phyloP scores from a whole-genome alignment of 371 early-diverging fungal genomes.

The Syncephalastrum sp. region DNA sequence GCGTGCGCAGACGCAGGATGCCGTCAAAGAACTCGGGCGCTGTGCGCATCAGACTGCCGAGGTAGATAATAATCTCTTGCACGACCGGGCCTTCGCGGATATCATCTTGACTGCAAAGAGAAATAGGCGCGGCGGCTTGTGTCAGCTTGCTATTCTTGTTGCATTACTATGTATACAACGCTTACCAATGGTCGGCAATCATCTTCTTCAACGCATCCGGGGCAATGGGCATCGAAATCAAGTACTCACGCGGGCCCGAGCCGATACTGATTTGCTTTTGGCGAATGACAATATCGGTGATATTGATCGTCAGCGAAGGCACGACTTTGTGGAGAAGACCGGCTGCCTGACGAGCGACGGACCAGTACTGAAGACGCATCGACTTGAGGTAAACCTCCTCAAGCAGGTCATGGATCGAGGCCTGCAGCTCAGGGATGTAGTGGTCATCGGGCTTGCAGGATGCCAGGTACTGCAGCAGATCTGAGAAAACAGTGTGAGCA shows the following conservation, averaged over 20 bases:
- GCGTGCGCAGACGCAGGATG: slow-evolving; percentile 79
- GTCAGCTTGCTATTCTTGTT: too few relatives aligned
- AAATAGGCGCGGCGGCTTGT: neutral
- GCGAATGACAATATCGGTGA: slow-evolving; percentile 81
- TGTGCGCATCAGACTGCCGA: slow-evolving; percentile 75
- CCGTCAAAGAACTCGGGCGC: slow-evolving; percentile 77
- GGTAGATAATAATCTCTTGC: slow-evolving; percentile 80
- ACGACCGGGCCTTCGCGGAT: slow-evolving; percentile 84
- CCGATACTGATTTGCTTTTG: slow-evolving; percentile 83
- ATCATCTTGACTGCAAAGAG: slow-evolving; percentile 59
- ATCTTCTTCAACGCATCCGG: slow-evolving; percentile 69
- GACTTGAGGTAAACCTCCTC: slow-evolving; percentile 86
- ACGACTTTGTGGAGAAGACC: slow-evolving; percentile 77
- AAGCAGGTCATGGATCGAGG: slow-evolving; percentile 63
- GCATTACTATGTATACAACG: too few relatives aligned
- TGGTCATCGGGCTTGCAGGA: slow-evolving; percentile 67
- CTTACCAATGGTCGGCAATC: slow-evolving; percentile 59
- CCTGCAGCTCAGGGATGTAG: slow-evolving; percentile 48
- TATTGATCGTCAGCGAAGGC: slow-evolving; percentile 74
- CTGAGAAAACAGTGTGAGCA: slow-evolving; percentile 18
- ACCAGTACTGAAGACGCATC: slow-evolving; percentile 73
- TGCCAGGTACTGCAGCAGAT: slow-evolving; percentile 79
- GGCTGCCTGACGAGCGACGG: slow-evolving; percentile 81
- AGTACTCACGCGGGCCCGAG: slow-evolving; percentile 64
- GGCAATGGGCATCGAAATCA: slow-evolving; percentile 66